phyloP scores from a whole-genome alignment of 345 rosid genomes.

The Populus nigra region DNA sequence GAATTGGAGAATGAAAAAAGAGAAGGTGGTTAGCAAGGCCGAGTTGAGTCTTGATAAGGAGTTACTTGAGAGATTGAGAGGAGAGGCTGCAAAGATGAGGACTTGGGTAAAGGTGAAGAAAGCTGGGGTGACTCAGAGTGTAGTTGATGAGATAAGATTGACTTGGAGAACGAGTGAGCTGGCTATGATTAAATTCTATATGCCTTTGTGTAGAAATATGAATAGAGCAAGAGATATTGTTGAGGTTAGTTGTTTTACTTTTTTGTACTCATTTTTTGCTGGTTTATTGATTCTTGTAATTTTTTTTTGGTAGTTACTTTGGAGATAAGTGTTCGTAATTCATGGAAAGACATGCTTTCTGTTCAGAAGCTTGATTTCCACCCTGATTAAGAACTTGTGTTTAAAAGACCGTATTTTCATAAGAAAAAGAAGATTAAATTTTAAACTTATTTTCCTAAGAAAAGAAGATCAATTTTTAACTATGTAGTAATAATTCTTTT shows the following conservation, averaged over 20 bases:
- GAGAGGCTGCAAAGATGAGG: conserved; percentile 56
- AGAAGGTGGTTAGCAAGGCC: conserved; percentile 43
- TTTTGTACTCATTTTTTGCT: conserved; percentile 1
- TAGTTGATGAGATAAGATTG: conserved; percentile 54
- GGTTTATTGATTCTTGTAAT: neutral
- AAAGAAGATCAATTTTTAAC: neutral
- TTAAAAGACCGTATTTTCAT: neutral
- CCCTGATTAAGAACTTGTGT: neutral
- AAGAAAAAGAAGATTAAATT: no score
- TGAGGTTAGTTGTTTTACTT: conserved; percentile 47
- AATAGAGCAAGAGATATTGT: conserved; percentile 76
- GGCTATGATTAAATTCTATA: conserved; percentile 66
- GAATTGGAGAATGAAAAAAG: conserved; percentile 58
- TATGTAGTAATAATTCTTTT: neutral
- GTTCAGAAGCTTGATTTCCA: neutral
- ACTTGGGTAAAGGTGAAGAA: conserved; percentile 84
- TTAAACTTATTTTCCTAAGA: neutral
- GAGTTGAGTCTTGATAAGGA: conserved; percentile 54
- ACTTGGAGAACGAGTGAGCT: conserved; percentile 62
- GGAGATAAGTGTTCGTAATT: neutral
- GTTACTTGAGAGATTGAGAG: conserved; percentile 56
- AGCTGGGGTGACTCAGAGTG: conserved; percentile 70
- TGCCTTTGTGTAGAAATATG: conserved; percentile 78
- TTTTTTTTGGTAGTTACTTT: neutral
- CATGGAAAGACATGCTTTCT: neutral